Conservation (phyloP, 208 protist species). For the Acanthamoeba sp. region DNA sequence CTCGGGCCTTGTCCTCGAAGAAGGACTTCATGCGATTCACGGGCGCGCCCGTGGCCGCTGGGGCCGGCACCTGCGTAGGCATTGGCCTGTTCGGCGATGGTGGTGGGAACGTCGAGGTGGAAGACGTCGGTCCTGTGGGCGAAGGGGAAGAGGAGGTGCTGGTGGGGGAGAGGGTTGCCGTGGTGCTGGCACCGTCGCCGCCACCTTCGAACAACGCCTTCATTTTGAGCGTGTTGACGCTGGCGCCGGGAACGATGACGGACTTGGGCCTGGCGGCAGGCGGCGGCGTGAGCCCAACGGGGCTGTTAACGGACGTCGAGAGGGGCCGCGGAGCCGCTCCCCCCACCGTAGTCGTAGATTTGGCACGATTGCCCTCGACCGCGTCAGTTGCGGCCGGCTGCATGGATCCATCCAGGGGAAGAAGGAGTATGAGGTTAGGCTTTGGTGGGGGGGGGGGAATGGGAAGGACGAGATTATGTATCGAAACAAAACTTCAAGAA, state of each 20-base stretch:
- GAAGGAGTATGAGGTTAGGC: too few species aligned
- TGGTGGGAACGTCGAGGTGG: not conserved
- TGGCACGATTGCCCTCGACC: not conserved
- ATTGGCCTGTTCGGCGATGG: not conserved
- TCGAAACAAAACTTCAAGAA: too few species aligned
- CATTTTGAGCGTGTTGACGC: not conserved
- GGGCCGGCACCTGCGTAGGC: not conserved
- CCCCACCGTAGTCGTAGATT: not conserved
- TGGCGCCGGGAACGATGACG: not conserved
- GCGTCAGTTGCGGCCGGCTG: not conserved
- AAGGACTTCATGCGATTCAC: conserved; percentile 65
- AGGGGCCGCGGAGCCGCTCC: not conserved
- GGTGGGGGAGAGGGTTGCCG: not conserved
- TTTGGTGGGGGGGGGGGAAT: not conserved
- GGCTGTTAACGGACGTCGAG: not conserved
- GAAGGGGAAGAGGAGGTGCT: not conserved
- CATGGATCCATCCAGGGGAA: not conserved
- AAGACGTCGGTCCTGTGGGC: not conserved
- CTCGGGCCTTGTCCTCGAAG: conserved; percentile 61
- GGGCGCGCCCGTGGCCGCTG: not conserved
- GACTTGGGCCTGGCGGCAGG: not conserved
- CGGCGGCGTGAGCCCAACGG: not conserved
- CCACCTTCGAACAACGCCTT: not conserved
- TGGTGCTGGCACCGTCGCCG: not conserved
- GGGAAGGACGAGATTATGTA: not conserved